phyloP scores from a whole-genome alignment of 352 stramenopile species.

The Phytophthora podocarpi region DNA sequence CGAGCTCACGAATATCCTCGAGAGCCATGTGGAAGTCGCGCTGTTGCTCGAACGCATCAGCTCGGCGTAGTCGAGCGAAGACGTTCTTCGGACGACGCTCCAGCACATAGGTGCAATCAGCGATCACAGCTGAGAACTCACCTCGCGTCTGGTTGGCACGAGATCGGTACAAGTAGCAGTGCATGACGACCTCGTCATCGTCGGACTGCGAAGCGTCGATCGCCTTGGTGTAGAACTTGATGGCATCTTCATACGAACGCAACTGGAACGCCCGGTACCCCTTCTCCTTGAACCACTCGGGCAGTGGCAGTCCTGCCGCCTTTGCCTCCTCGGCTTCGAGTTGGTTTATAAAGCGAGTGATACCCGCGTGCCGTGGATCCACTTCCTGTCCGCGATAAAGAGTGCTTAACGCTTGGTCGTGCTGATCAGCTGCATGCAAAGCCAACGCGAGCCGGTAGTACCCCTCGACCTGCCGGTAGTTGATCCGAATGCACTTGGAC shows the following conservation, averaged over 20 bases:
- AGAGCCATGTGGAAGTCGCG: conserved; percentile 63
- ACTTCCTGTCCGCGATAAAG: conserved; percentile 61
- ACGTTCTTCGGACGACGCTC: conserved; percentile 54
- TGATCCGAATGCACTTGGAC: conserved; percentile 62
- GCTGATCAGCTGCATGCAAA: conserved; percentile 46
- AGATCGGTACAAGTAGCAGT: conserved; percentile 65
- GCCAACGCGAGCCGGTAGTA: conserved; percentile 62
- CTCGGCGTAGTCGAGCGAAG: conserved; percentile 55
- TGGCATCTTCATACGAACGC: conserved; percentile 87
- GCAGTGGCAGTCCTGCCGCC: conserved; percentile 34
- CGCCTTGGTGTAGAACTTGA: conserved; percentile 93
- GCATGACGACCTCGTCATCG: conserved; percentile 56
- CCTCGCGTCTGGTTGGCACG: conserved; percentile 57
- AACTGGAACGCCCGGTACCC: conserved; percentile 93
- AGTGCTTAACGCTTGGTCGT: conserved; percentile 57
- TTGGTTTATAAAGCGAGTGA: conserved; percentile 51
- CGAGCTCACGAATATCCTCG: conserved; percentile 59
- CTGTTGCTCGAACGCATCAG: conserved; percentile 64
- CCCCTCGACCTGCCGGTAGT: conserved; percentile 60
- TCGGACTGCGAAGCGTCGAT: conserved; percentile 60
- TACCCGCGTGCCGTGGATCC: conserved; percentile 46
- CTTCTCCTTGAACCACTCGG: conserved; percentile 69
- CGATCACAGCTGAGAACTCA: conserved; percentile 56
- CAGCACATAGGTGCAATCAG: conserved; percentile 60
- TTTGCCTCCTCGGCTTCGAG: conserved; percentile 54